Evolutionary conservation across 768 basidiomycete species (phyloP), one percentile per base, ranked within the genome.

Genomic region (Amanita brunnescens): DNA sequence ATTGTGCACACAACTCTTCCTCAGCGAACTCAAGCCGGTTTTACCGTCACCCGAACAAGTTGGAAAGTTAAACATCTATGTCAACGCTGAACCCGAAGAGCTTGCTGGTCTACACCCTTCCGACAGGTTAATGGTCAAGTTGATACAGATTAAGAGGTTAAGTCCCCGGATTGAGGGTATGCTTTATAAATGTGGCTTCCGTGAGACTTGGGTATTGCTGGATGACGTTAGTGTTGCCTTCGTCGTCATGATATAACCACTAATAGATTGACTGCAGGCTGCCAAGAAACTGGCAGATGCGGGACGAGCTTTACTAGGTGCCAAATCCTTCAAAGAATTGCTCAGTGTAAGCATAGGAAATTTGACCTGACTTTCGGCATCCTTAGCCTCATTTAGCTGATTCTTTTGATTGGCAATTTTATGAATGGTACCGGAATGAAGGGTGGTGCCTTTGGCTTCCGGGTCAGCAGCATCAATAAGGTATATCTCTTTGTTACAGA

Each of bases 391-490:
- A 29, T 18, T 49, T 53, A 77, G 86, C 78, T 99, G 37, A 96
- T 98, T 57, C 82, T 99, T 12, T 76, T 94, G 58, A 81, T 99
- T 58, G 95, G 95, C 38, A 99, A 99, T 65, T 99, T 92, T 66
- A 93, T 98, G 85, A 99, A 99, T 63, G 91, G 93, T 5, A 87
- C 91, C 48, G 92, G 94, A 49, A 78, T 91, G 59, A 96, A 95
- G 65, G 95, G 95, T 50, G 94, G 94, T 29, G 96, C 96, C 1
- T 95, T 90, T 59, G 95, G 95, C 53, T 99, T 99, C 79, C 83
- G 88, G 60, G 82, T 98, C 47, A 92, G 91, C 69, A 95, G 93
- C 66, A 94, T 99, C 67, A 98, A 99, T 71, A 93, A 93, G 77
- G 92, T 85, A 60, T 55, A 70, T 32, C 40, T 33, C 3, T 26